Conservation (phyloP, 177 flowering plant species). For the Vitis hybrid region DNA sequence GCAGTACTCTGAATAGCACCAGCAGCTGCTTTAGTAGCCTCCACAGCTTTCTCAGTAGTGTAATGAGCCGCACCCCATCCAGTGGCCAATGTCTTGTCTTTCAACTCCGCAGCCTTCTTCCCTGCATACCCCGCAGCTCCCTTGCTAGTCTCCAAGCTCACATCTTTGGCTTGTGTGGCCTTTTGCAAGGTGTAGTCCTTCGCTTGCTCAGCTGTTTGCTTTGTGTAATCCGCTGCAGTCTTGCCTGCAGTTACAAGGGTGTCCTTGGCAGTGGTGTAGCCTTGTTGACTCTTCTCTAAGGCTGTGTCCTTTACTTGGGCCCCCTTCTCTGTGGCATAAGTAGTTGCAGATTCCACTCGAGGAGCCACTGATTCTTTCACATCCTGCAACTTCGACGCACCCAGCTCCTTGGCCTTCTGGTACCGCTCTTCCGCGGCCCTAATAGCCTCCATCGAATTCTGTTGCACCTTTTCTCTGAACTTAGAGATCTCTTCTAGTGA, state of each 20-base stretch:
- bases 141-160: constrained; percentile 26
- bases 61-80: constrained; percentile 54
- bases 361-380: neutral
- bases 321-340: constrained; percentile 19
- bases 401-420: constrained; percentile 16
- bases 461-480: constrained; percentile 33
- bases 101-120: constrained; percentile 29
- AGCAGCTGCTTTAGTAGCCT: constrained; percentile 39
- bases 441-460: constrained; percentile 35
- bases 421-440: constrained; percentile 31
- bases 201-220: constrained; percentile 16
- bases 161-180: constrained; percentile 28
- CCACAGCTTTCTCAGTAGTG: constrained; percentile 34
- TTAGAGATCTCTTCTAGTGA: constrained; percentile 34
- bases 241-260: constrained; percentile 19
- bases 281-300: constrained; percentile 8
- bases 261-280: constrained; percentile 18
- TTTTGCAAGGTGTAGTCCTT: constrained; percentile 27
- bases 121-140: constrained; percentile 29
- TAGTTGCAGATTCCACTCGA: neutral
- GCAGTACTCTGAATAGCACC: constrained; percentile 28
- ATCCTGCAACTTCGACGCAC: too few species aligned
- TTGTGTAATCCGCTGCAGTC: constrained; percentile 18
- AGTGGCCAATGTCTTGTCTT: constrained; percentile 34
- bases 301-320: constrained; percentile 20